Conservation (phyloP, 176 grass and related monocot species). For the Eragrostis nindensis region DNA sequence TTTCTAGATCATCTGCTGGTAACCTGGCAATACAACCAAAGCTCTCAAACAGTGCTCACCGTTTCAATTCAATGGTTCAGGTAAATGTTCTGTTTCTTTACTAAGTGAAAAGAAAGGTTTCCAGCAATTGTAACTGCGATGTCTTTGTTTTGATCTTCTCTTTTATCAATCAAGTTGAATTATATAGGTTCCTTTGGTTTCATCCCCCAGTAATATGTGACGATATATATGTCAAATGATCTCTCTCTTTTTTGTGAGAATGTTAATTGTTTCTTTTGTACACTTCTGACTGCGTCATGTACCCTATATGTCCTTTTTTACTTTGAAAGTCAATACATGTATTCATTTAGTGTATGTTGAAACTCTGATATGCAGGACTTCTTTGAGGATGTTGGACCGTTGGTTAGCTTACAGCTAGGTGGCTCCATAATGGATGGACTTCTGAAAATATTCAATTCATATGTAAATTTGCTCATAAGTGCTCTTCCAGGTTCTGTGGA, state of each 20-base stretch:
- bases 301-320: neutral
- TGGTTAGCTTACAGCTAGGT: slow-evolving; percentile 79
- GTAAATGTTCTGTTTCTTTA: slow-evolving; percentile 49
- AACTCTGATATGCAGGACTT: slow-evolving; percentile 73
- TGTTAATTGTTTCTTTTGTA: neutral
- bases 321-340: slow-evolving; percentile 20
- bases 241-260: neutral
- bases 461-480: slow-evolving; percentile 81
- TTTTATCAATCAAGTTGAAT: neutral
- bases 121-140: slow-evolving; percentile 2
- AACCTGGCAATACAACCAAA: slow-evolving; percentile 67
- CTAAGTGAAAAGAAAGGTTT: slow-evolving; percentile 18
- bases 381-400: slow-evolving; percentile 91
- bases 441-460: slow-evolving; percentile 80
- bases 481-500: slow-evolving; percentile 82
- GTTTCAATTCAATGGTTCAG: slow-evolving; percentile 97
- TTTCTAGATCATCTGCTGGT: slow-evolving; percentile 60
- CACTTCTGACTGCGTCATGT: neutral
- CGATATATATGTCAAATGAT: slow-evolving; percentile 10
- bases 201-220: neutral
- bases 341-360: neutral
- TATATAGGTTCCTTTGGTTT: neutral
- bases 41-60: slow-evolving; percentile 89
- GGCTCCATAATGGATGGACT: slow-evolving; percentile 79
- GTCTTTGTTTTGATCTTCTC: neutral